Percentiles rank a stretch among this genome's conserved stretches.
phyloP scores from a whole-genome alignment of 1,139 yeast species.

The Kluyveromyces sp. region DNA sequence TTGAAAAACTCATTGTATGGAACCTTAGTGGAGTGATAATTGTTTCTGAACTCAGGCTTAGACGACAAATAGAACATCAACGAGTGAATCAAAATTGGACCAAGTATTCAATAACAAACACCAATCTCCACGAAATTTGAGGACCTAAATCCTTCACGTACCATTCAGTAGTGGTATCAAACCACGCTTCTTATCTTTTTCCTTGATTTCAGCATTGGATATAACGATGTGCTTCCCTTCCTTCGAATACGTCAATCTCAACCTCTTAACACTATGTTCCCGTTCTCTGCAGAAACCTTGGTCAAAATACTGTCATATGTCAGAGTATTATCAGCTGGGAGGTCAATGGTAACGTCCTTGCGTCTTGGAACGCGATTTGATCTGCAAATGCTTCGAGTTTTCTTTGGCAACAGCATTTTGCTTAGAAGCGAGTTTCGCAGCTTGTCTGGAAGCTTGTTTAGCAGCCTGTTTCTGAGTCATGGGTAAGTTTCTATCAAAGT shows the following conservation, averaged over 20 bases:
- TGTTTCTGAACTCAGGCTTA: constrained; percentile 8
- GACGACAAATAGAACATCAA: constrained; percentile 41
- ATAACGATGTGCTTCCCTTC: constrained; percentile 26
- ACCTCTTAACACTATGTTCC: constrained; percentile 37
- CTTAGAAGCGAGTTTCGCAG: too few relatives aligned
- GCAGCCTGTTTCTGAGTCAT: too few relatives aligned
- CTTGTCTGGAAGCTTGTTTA: too few relatives aligned
- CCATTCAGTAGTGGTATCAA: constrained; percentile 30
- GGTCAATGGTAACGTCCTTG: constrained; percentile 35
- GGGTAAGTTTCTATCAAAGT: too few relatives aligned
- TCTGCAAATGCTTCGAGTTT: constrained; percentile 8
- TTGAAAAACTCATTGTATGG: constrained; percentile 19
- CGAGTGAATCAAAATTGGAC: constrained; percentile 79
- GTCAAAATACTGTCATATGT: constrained; percentile 31
- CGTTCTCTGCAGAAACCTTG: constrained; percentile 40
- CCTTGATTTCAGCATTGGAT: constrained; percentile 19
- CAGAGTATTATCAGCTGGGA: constrained; percentile 30
- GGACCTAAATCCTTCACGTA: constrained; percentile 86
- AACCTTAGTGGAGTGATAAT: constrained; percentile 8
- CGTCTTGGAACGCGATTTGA: constrained; percentile 46
- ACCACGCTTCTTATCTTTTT: constrained; percentile 25
- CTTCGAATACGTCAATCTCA: constrained; percentile 32
- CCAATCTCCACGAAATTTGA: constrained; percentile 87
- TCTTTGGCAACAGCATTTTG: too few relatives aligned
- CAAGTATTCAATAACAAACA: constrained; percentile 74